phyloP scores from a whole-genome alignment of 768 basidiomycete species.

The Hygrophoropsis aurantiaca region DNA sequence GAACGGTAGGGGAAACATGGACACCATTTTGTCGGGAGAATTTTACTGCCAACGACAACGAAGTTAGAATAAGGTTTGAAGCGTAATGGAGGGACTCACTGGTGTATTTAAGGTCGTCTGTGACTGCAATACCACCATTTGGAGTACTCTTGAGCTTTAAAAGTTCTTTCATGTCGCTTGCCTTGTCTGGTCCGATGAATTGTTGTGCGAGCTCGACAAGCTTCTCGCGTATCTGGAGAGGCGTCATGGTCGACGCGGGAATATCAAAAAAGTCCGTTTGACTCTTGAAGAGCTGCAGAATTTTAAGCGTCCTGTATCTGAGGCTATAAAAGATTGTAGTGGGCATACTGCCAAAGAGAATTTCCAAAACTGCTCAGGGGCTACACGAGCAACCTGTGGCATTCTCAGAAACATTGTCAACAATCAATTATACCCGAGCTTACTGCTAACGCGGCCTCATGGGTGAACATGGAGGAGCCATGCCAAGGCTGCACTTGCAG shows the following conservation, averaged over 20 bases:
- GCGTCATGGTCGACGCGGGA: conserved; percentile 63
- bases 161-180: conserved; percentile 58
- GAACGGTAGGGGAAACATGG: conserved; percentile 83
- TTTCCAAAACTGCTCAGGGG: conserved; percentile 79
- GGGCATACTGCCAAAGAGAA: conserved; percentile 63
- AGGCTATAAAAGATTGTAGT: not conserved
- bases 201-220: conserved; percentile 59
- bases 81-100: conserved; percentile 47
- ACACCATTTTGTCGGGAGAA: conserved; percentile 88
- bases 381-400: conserved; percentile 67
- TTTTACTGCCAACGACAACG: conserved; percentile 61
- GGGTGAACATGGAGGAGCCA: conserved; percentile 66
- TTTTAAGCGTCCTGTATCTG: not conserved
- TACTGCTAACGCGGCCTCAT: conserved; percentile 84
- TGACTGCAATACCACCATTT: conserved; percentile 82
- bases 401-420: no score
- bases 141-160: conserved; percentile 59
- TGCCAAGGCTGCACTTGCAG: conserved; percentile 84
- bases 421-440: conserved; percentile 12
- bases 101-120: conserved; percentile 87
- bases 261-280: conserved; percentile 84
- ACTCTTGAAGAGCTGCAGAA: conserved; percentile 66
- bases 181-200: conserved; percentile 50
- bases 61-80: not conserved
- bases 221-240: conserved; percentile 71